Base-by-base conservation (phyloP, 768 basidiomycete genomes). In the Xanthoconium stramineum region DNA sequence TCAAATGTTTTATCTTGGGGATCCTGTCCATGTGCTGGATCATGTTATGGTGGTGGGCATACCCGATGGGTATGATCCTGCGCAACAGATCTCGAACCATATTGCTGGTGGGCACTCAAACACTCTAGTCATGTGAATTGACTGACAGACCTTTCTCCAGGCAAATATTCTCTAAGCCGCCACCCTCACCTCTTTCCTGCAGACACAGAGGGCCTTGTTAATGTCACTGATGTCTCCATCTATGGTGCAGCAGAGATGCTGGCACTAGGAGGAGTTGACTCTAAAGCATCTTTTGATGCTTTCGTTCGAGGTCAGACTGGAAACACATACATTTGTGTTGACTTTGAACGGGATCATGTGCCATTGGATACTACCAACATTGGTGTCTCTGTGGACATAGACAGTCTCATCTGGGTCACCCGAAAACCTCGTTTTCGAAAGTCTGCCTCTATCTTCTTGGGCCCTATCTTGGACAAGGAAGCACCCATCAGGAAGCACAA, bases 361-460 rank as follows among this genome's bases (percentile, higher is more conserved):
- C 28, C 47, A 0, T 9, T 65, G 11, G 0, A 35, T 2, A 5
- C 32, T 0, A 7, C 45, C 0, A 20, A 66, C 13, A 2, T 61
- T 1, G 17, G 24, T 1, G 40, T 65, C 0, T 10, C 36, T 0
- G n/a, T 60, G 2, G 61, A 62, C 14, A 52, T 66, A 0, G 59
- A 65, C 28, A 66, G 63, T 17, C 36, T 65, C 10, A 59, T 66
- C 6, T 66, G 65, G 65, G 56, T 62, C 0, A 65, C 55, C 1
- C 10, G 19, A 4, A 14, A 15, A 1, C 24, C 36, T 5, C 7
- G 9, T 38, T 60, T 53, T 32, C 6, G 15, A 1, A 54, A 10
- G 2, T 28, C 44, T 2, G 0, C 52, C 1, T 13, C 48, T 0
- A 32, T 58, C 20, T 60, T n/a, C 14, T 32, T 61, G 0, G 50